Percentiles rank a stretch among this genome's conserved stretches.
Evolutionary conservation across 140 eudicot species (phyloP).

Genomic region (Bidens hawaiensis): DNA sequence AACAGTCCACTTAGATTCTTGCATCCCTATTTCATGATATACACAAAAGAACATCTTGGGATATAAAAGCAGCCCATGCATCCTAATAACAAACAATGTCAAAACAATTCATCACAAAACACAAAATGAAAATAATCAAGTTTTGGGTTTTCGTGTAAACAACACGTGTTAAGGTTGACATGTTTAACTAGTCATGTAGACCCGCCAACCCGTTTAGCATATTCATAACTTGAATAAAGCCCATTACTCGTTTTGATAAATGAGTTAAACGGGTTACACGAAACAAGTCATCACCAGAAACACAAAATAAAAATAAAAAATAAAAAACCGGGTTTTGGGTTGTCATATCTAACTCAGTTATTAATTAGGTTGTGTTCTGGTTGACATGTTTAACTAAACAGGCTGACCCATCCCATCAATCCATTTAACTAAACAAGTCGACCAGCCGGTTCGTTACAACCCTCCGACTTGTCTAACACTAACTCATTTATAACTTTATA

Average conservation of each 20-base stretch:
- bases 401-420: no score
- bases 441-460: neutral
- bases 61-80: constrained; percentile 73
- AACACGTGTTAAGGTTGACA: neutral
- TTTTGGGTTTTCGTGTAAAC: no score
- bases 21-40: constrained; percentile 23
- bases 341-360: no score
- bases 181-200: neutral
- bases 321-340: no score
- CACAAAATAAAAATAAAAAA: no score
- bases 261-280: neutral
- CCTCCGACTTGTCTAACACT: neutral
- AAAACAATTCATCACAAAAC: constrained; percentile 1
- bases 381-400: no score
- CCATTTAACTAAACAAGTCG: neutral
- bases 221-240: neutral
- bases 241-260: neutral
- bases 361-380: no score
- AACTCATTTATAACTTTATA: no score
- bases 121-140: no score
- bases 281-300: no score
- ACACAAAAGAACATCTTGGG: constrained; percentile 33
- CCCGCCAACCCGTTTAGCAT: neutral
- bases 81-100: constrained; percentile 34
- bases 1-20: neutral